phyloP scores from a whole-genome alignment of 176 grass and related monocot genomes.

The Aegilops speltoides region DNA sequence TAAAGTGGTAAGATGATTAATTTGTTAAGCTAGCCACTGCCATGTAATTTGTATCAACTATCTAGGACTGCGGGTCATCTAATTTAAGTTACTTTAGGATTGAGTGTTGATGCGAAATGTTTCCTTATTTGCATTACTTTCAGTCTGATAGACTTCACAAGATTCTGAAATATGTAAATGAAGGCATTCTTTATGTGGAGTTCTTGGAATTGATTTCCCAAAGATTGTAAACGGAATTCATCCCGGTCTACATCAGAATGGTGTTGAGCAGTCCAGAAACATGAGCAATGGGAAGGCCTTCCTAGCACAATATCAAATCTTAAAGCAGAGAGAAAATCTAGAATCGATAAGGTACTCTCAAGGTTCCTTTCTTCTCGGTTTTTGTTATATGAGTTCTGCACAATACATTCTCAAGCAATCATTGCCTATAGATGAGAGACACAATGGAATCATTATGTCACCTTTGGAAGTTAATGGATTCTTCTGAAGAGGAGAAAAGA shows the following conservation, averaged over 20 bases:
- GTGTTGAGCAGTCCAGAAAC: constrained; percentile 63
- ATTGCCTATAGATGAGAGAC: constrained; percentile 64
- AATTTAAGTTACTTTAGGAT: background rate
- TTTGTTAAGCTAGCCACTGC: no score
- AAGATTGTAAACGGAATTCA: constrained; percentile 77
- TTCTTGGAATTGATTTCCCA: constrained; percentile 73
- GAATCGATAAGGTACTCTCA: constrained; percentile 18
- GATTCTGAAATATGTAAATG: constrained; percentile 80
- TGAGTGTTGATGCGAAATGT: background rate
- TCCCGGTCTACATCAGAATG: constrained; percentile 82
- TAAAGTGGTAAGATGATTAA: no score
- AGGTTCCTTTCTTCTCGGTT: constrained; percentile 30
- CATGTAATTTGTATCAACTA: background rate
- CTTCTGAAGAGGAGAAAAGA: constrained; percentile 72
- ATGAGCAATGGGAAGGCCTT: constrained; percentile 82
- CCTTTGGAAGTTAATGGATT: constrained; percentile 94
- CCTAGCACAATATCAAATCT: constrained; percentile 59
- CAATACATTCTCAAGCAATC: constrained; percentile 28
- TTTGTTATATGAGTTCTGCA: constrained; percentile 6
- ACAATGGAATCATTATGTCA: constrained; percentile 74
- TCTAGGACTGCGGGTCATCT: background rate
- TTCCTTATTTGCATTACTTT: constrained; percentile 17
- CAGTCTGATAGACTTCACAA: constrained; percentile 91
- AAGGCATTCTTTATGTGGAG: constrained; percentile 83
- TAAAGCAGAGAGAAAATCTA: constrained; percentile 66